Evolutionary conservation across 2,329 filamentous ascomycete genomes (phyloP), one percentile per base, ranked within the genome.

Genomic region (Fusarium secorum): DNA sequence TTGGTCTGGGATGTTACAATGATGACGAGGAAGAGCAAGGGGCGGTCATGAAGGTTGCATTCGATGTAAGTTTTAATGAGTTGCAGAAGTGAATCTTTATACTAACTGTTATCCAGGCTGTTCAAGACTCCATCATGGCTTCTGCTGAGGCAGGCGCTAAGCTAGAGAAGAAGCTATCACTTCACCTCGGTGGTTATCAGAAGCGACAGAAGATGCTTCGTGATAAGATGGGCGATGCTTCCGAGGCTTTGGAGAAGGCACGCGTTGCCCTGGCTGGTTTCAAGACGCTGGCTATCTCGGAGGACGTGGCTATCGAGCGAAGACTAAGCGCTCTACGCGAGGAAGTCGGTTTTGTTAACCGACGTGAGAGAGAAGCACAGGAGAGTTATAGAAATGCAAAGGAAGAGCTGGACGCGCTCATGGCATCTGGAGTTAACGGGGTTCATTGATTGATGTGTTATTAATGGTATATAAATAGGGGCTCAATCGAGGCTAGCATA

Each of bases 161-260:
- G 81, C 84, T 97, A 3, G 95, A 98, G 82, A 97, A 97, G 87
- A 98, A 96, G 81, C 88, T 99, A n/a, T 86, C 87, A 0, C 85
- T 97, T 58, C 91, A 96, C 75, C 89, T 97, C 5, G 95, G 95
- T 28, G 96, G 96, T 18, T 99, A 99, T 82, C 91, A 95, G 79
- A 90, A 94, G 74, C 91, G 96, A 35, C 90, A 93, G 36, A 94
- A 94, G 80, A 90, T 89, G 74, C 86, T 99, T 30, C 88, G 90
- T 26, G 87, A 90, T 66, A 98, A 97, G 83, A 93, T 97, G 68
- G 81, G 82, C 22, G 92, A 94, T 71, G 93, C 94, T 3, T 88
- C 90, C 30, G 88, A 90, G 24, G 92, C 92, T 5, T 85, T 98
- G 18, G 89, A 91, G 62, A 92, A 93, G 82, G 92, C 93, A 5